These are phyloP conservation scores for Meyerozyma carpophila DNA, from an alignment of 1,139 yeast species.

Conservation along the genomic window DNA sequence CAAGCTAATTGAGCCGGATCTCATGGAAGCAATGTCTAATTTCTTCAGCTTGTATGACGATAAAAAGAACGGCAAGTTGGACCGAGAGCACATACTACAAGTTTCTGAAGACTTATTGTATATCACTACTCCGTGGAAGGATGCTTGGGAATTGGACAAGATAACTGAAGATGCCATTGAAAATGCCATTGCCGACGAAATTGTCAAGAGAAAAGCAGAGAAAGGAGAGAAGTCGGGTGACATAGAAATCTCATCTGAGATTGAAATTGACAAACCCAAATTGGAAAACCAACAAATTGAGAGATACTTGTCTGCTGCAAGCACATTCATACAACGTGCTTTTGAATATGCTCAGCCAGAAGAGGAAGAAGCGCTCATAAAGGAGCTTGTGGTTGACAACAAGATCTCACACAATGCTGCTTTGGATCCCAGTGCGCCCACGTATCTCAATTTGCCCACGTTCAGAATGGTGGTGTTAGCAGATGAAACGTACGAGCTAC, in stretches of 20 bases:
- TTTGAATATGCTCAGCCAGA: constrained; percentile 84
- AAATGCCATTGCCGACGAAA: constrained; percentile 57
- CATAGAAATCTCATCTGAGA: constrained; percentile 53
- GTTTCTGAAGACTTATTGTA: constrained; percentile 83
- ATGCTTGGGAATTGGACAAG: constrained; percentile 55
- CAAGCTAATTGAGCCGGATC: constrained; percentile 61
- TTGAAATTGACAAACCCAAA: constrained; percentile 55
- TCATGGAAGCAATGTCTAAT: constrained; percentile 73
- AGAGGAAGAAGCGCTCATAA: constrained; percentile 40
- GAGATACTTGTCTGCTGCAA: constrained; percentile 80
- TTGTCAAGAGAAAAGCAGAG: constrained; percentile 29
- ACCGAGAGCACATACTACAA: constrained; percentile 73
- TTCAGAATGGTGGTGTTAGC: constrained; percentile 94
- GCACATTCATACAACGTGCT: constrained; percentile 79
- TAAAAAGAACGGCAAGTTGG: constrained; percentile 56
- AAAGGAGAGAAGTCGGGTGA: constrained; percentile 21
- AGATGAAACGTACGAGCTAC: constrained; percentile 84
- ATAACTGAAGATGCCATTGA: constrained; percentile 60
- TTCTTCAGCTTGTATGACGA: constrained; percentile 73
- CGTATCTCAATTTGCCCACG: constrained; percentile 74
- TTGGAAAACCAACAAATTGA: constrained; percentile 71
- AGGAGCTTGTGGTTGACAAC: constrained; percentile 35
- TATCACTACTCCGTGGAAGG: constrained; percentile 80
- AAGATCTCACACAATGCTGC: constrained; percentile 62
- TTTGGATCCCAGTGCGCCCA: constrained; percentile 72